Conservation (phyloP, 2,329 filamentous ascomycete species). For the Trichoderma harzianum region DNA sequence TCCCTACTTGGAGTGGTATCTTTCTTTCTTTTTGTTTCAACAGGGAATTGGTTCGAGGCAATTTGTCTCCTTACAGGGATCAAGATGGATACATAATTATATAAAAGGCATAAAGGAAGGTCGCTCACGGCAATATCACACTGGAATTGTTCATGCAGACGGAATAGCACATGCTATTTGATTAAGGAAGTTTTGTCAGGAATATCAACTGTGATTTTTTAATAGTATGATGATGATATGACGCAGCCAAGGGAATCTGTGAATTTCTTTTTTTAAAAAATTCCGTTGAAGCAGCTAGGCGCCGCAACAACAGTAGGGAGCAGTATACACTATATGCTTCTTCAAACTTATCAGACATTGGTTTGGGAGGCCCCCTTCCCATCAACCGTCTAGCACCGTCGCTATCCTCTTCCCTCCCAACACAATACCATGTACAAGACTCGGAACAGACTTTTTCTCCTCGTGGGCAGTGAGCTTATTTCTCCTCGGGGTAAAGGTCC, state of each 20-base stretch:
- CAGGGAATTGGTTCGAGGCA: neutral
- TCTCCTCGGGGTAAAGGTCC: slow-evolving; percentile 75
- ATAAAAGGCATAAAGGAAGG: neutral
- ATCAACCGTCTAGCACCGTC: slow-evolving; percentile 24
- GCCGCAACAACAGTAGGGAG: neutral
- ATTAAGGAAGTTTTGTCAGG: neutral
- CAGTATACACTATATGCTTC: slow-evolving; percentile 23
- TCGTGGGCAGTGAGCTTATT: slow-evolving; percentile 31
- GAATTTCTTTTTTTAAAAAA: slow-evolving; percentile 2
- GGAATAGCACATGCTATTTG: neutral
- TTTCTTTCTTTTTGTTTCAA: neutral
- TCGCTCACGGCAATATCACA: neutral
- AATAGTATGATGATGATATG: neutral
- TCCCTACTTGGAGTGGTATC: neutral
- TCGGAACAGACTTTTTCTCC: slow-evolving; percentile 14
- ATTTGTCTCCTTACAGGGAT: neutral
- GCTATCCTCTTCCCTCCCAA: slow-evolving; percentile 25
- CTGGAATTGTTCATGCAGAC: neutral
- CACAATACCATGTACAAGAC: slow-evolving; percentile 39
- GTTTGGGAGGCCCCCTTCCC: slow-evolving; percentile 26
- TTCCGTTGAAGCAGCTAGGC: neutral
- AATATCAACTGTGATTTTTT: neutral
- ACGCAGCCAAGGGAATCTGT: neutral
- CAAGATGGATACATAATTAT: neutral
- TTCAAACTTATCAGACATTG: slow-evolving; percentile 31